A percentile compares a stretch with the other conserved stretches of the same genome.
phyloP scores from a whole-genome alignment of 177 flowering plant genomes.

The Vitis hybrid region DNA sequence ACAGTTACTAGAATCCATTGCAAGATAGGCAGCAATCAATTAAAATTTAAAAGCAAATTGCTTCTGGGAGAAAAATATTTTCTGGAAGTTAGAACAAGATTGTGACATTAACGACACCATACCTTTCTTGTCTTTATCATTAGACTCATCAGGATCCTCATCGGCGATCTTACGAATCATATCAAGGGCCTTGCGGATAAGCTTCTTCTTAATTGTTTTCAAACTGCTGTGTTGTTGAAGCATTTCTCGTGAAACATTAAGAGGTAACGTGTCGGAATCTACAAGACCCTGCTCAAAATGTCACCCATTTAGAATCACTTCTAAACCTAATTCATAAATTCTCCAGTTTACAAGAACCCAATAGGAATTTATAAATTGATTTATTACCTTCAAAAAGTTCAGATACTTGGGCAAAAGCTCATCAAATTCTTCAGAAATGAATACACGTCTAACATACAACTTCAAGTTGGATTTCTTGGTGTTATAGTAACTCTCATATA shows the following conservation, averaged over 20 bases:
- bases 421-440: conserved; percentile 96
- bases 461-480: conserved; percentile 81
- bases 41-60: too few relatives aligned
- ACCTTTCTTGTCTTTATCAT: conserved; percentile 74
- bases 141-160: conserved; percentile 90
- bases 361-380: background rate
- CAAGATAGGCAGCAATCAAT: background rate
- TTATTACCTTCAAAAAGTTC: conserved; percentile 71
- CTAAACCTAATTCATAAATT: background rate
- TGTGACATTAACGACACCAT: background rate
- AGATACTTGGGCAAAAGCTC: conserved; percentile 93
- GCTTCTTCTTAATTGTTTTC: conserved; percentile 96
- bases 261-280: conserved; percentile 94
- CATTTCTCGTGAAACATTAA: conserved; percentile 97
- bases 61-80: too few relatives aligned
- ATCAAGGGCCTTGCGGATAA: conserved; percentile 91
- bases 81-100: too few relatives aligned
- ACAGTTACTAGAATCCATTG: background rate
- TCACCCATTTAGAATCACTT: background rate
- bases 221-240: conserved; percentile 94
- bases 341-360: background rate
- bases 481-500: conserved; percentile 93
- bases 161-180: conserved; percentile 96
- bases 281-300: conserved; percentile 77
- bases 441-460: conserved; percentile 87